Evolutionary conservation across 2,329 filamentous ascomycete genomes (phyloP), one percentile per base, ranked within the genome.

Genomic region (Paramyrothecium roridum): DNA sequence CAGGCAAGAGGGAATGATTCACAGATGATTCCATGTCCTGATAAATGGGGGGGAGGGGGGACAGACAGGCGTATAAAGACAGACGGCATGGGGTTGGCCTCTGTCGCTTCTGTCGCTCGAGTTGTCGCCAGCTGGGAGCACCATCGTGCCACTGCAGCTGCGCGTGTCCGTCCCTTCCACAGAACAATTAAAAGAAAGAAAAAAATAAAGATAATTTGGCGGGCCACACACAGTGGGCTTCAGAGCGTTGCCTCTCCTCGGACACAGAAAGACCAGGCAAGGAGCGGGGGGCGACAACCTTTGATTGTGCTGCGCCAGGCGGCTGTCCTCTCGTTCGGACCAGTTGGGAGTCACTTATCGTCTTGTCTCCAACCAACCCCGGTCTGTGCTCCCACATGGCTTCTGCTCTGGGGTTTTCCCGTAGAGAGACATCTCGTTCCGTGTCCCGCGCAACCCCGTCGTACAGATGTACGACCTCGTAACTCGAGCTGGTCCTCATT

Each of bases 141-240:
- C 23, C 26, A 54, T 43, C 51, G 55, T 56, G 52, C 33, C 21
- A 56, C 55, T 26, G 33, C 48, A 56, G 52, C 48, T 48, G 55
- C 54, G 53, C 37, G 34, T 40, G 34, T 40, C 43, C 33, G 20
- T 12, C 43, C 33, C 37, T 8, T 52, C 33, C 37, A 13, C 37
- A 43, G 37, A 19, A 43, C 37, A 43, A 43, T 43, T n/a, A n/a
- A n/a, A n/a, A n/a, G n/a, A n/a, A n/a, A n/a, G n/a, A n/a, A n/a
- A n/a, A n/a, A n/a, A n/a, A n/a, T n/a, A n/a, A 43, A 43, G 16
- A 30, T 10, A 30, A 30, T 6, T 30, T 4, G 37, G 37, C 7
- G 37, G 37, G n/a, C n/a, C 16, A 6, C 13, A 13, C 13, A 43
- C 37, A 16, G 13, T 13, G 6, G 37, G 37, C 37, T 13, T 17